Conservation (phyloP, 192 early-diverging fungal genomes). For the Piromyces finnis region DNA sequence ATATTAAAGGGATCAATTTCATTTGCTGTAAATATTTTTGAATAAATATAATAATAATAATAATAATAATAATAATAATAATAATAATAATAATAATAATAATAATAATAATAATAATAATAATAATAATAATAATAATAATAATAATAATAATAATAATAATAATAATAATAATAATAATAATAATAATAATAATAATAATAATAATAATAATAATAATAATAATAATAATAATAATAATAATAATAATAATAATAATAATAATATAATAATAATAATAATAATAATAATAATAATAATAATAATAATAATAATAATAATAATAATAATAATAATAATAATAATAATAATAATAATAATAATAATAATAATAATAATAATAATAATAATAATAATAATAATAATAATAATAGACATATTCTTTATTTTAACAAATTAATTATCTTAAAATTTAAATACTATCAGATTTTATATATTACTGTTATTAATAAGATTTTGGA, state of each 20-base stretch:
- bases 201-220: too few relatives aligned
- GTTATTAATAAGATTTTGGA: neutral
- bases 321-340: neutral
- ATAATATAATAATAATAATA: neutral
- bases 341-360: neutral
- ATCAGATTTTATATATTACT: neutral
- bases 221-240: neutral
- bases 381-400: neutral
- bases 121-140: neutral
- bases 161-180: neutral
- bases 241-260: too few relatives aligned
- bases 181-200: neutral
- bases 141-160: neutral
- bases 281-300: neutral
- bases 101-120: too few relatives aligned
- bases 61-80: too few relatives aligned
- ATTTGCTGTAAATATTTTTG: neutral
- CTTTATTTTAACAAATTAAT: too few relatives aligned
- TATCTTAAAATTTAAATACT: too few relatives aligned
- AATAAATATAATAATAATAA: neutral
- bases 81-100: neutral
- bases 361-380: neutral
- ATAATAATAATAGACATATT: too few relatives aligned
- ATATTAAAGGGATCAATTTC: neutral
- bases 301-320: neutral